Evolutionary conservation across 371 early-diverging fungal genomes (phyloP), one percentile per base, ranked within the genome.

Genomic region (Smittium mucronatum): DNA sequence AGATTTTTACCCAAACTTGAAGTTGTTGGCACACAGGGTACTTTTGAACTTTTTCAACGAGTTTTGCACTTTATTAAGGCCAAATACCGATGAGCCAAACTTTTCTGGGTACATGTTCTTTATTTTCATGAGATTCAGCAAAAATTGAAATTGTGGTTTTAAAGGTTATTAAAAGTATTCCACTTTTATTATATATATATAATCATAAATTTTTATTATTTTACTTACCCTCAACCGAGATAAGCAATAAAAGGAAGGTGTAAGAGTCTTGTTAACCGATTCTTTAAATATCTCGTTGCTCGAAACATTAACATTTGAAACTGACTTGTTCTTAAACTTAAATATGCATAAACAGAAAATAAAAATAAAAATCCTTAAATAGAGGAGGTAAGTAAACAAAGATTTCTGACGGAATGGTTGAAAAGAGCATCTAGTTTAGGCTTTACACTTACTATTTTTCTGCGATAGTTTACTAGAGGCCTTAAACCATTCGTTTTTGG

Each of bases 31-130:
- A 11, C 5, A 11, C 5, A 28, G 31, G 26, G 63, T 61, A 2
- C 34, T 26, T 68, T 83, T 84, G 67, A 83, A 89, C 1, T 63
- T 70, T 64, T 78, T 81, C 31, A 89, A 75, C 36, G 73, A 69
- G 5, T 78, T 35, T 60, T 83, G 85, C 2, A 92, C 78, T 25
- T 89, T 85, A 36, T 75, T 74, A 58, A 84, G 70, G 1, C 85
- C 84, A 31, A 78, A 69, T 0, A 86, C 82, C 0, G 88, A 82
- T 2, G 78, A 76, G 21, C 85, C 85, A 36, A 79, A 63, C 17
- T 68, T 61, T 32, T 75, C 71, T 28, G 36, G 58, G 2, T 61
- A 28, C 30, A 75, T 60, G 28, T 31, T 2, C 1, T 21, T 0
- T 28, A 25, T 1, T 28, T n/a, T 31, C 57, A 29, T 1, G 58